These are phyloP conservation scores for Ilyonectria mors-panacis DNA, from an alignment of 2,329 filamentous ascomycete genomes.

Conservation along the genomic window DNA sequence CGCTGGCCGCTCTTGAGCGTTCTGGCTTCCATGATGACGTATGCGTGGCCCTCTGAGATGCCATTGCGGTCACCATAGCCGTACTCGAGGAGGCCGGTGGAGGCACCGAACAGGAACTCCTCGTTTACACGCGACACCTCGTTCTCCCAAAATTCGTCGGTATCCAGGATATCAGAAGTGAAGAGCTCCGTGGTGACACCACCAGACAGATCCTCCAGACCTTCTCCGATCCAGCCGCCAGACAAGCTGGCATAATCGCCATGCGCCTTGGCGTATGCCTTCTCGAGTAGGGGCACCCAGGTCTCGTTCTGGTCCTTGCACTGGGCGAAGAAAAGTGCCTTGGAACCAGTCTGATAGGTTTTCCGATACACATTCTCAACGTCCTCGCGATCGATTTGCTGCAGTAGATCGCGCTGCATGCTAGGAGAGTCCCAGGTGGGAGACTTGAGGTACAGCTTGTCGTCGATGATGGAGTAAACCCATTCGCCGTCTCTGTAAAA, in stretches of 20 bases:
- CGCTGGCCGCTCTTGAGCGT: constrained; percentile 67
- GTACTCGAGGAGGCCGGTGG: constrained; percentile 73
- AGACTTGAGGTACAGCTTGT: constrained; percentile 88
- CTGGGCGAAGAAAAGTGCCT: constrained; percentile 84
- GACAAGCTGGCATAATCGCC: constrained; percentile 81
- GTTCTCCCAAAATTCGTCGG: constrained; percentile 86
- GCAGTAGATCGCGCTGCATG: constrained; percentile 80
- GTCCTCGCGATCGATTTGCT: constrained; percentile 82
- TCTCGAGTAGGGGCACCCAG: constrained; percentile 85
- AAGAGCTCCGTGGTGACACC: constrained; percentile 80
- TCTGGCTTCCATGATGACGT: constrained; percentile 72
- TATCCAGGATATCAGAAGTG: constrained; percentile 80
- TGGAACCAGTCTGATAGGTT: constrained; percentile 81
- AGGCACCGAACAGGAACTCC: constrained; percentile 83
- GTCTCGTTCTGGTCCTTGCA: constrained; percentile 84
- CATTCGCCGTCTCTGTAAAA: constrained; percentile 92
- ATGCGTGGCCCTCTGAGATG: constrained; percentile 72
- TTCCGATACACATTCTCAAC: constrained; percentile 80
- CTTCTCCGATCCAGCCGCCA: constrained; percentile 78
- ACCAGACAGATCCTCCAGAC: constrained; percentile 73
- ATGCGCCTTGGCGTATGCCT: constrained; percentile 88
- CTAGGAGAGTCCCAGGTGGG: constrained; percentile 86
- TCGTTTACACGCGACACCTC: constrained; percentile 86
- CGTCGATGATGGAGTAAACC: constrained; percentile 92
- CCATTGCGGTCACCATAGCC: constrained; percentile 74